phyloP scores from a whole-genome alignment of 208 protist species.

The Phytomonas sp. region DNA sequence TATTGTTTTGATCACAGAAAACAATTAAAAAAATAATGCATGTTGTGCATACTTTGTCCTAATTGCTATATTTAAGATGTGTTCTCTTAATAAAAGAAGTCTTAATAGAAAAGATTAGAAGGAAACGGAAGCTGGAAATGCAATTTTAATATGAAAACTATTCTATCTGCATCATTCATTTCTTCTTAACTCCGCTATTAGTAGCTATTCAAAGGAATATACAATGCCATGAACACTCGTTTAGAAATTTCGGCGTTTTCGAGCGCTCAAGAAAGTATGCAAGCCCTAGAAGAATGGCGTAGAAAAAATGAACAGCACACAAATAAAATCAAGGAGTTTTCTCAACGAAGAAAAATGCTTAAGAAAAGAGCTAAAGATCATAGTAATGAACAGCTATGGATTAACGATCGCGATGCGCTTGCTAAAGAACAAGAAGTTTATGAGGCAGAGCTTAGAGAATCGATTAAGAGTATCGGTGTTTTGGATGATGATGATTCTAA shows the following conservation, averaged over 20 bases:
- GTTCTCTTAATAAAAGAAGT: slow-evolving; percentile 4
- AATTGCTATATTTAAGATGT: slow-evolving; percentile 1
- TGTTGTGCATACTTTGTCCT: not conserved
- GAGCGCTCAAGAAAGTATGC: slow-evolving; percentile 16
- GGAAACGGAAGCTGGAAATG: not conserved
- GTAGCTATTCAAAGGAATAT: not conserved
- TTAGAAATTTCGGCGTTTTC: slow-evolving; percentile 15
- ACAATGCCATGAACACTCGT: not conserved
- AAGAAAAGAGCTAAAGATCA: slow-evolving; percentile 16
- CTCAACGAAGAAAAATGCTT: slow-evolving; percentile 19
- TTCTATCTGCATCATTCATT: not conserved
- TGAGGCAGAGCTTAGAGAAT: slow-evolving; percentile 3
- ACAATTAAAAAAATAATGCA: too few species aligned
- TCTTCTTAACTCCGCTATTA: not conserved
- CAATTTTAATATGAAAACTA: not conserved
- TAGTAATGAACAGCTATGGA: slow-evolving; percentile 9
- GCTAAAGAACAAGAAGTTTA: slow-evolving; percentile 11
- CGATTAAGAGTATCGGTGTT: not conserved
- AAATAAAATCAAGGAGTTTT: slow-evolving; percentile 13
- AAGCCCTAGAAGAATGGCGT: slow-evolving; percentile 23
- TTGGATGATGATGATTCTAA: not conserved
- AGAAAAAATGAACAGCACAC: slow-evolving; percentile 12
- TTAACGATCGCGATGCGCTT: slow-evolving; percentile 12
- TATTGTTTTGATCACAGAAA: too few species aligned
- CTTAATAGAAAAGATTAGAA: not conserved